Evolutionary conservation across 2,329 filamentous ascomycete species (phyloP).

Genomic region (Aspergillus pseudotamarii): DNA sequence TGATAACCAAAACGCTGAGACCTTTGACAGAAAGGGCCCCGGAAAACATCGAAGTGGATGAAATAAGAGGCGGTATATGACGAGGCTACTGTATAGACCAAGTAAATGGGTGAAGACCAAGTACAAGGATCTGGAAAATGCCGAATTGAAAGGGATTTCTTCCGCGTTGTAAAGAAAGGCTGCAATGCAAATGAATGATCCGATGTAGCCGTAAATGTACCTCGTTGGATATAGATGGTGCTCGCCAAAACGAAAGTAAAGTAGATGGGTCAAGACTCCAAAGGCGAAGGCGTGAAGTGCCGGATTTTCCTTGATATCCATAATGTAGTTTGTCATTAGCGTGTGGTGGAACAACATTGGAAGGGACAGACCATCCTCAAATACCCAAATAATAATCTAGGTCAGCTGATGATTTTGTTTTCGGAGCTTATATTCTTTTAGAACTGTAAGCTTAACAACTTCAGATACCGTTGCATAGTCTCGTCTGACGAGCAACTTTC

Average conservation of each 20-base stretch:
- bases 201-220: not conserved
- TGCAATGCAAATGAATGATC: not conserved
- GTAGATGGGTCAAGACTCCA: not conserved
- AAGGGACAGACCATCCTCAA: not conserved
- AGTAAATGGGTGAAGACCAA: not conserved
- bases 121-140: not conserved
- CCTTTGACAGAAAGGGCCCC: not conserved
- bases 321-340: not conserved
- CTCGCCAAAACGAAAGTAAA: not conserved
- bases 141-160: not conserved
- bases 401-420: not conserved
- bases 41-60: constrained; percentile 3
- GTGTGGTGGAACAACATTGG: not conserved
- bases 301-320: not conserved
- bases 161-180: not conserved
- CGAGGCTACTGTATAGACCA: constrained; percentile 1
- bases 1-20: not conserved
- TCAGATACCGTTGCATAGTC: not conserved
- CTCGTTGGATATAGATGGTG: constrained; percentile 1
- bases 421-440: not conserved
- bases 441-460: not conserved
- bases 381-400: not conserved
- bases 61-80: not conserved
- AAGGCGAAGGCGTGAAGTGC: not conserved
- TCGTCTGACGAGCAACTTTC: not conserved